Base-by-base conservation (phyloP, 345 rosid species). In the Camelina neglecta region DNA sequence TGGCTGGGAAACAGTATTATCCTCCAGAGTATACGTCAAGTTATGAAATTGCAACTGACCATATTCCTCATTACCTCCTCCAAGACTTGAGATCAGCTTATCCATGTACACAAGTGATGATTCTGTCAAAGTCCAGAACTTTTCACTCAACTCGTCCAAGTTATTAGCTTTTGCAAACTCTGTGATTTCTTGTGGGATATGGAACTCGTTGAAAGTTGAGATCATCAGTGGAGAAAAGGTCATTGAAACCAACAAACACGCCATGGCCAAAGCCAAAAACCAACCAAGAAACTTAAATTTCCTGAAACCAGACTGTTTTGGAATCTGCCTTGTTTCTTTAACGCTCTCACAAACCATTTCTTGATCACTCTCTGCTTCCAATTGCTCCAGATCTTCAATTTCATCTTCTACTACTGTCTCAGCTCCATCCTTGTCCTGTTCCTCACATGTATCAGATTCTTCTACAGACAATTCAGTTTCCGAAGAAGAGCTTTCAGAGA, bases 391-490 rank as follows among this genome's bases (percentile, higher is more conserved):
- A 8, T 59, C 65, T 33, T 58, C 63, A 1, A 41, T 33, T 48
- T 66, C 76, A 4, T 41, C 79, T 47, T 50, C 81, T 29, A 60
- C 84, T 59, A 58, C 62, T 16, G n/a, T 39, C 5, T 77, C 78
- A 51, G 81, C 73, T 55, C 29, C 65, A 64, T 78, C 65, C 18
- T 80, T 81, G 2, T 85, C 79, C 49, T 83, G 87, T 69, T 71
- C 81, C 48, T 54, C 81, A 33, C 86, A 82, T 45, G 45, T 86
- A 29, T 80, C 87, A 31, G 88, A 80, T 83, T 84, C 90, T 3
- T 65, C 81, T 55, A 73, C 87, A 35, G 83, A 81, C 53, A 78
- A 55, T 39, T 90, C 93, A 48, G 83, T 57, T 15, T 88, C 89
- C 0, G 87, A 83, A 41, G 72, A 54, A 48, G 71, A 79, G 61